Evolutionary conservation across 139 green algal species (phyloP).

Genomic region (Microglena sp.): DNA sequence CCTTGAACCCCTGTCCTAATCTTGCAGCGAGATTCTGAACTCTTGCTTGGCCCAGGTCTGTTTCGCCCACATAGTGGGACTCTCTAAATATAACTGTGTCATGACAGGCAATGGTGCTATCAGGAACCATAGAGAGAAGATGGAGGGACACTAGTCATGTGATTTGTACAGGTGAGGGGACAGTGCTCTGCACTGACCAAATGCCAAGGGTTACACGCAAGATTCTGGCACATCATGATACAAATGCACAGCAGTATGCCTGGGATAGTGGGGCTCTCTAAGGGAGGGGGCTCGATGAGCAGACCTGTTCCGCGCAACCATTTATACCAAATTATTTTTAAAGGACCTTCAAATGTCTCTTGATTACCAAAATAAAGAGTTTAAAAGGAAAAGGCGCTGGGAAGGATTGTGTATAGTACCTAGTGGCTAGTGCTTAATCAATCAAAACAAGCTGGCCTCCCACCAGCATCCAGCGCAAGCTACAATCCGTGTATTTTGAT

Average conservation of each 20-base stretch:
- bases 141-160: not conserved
- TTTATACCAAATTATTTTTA: too few species aligned
- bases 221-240: not conserved
- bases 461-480: too few species aligned
- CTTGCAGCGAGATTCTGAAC: slow-evolving; percentile 60
- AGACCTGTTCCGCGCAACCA: too few species aligned
- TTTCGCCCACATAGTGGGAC: slow-evolving; percentile 43
- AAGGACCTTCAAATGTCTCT: too few species aligned
- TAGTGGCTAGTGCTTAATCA: too few species aligned
- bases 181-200: not conserved
- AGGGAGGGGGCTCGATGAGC: too few species aligned
- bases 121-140: not conserved
- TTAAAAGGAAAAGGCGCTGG: too few species aligned
- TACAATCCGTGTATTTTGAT: too few species aligned
- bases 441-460: too few species aligned
- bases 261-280: too few species aligned
- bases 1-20: slow-evolving; percentile 60
- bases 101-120: not conserved
- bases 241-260: not conserved
- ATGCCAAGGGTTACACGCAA: not conserved
- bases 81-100: slow-evolving; percentile 44
- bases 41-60: slow-evolving; percentile 40
- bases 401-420: too few species aligned
- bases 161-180: not conserved
- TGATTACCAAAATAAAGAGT: too few species aligned